Evolutionary conservation across 768 basidiomycete species (phyloP), one percentile per base, ranked within the genome.

Genomic region (Russula brevipes): DNA sequence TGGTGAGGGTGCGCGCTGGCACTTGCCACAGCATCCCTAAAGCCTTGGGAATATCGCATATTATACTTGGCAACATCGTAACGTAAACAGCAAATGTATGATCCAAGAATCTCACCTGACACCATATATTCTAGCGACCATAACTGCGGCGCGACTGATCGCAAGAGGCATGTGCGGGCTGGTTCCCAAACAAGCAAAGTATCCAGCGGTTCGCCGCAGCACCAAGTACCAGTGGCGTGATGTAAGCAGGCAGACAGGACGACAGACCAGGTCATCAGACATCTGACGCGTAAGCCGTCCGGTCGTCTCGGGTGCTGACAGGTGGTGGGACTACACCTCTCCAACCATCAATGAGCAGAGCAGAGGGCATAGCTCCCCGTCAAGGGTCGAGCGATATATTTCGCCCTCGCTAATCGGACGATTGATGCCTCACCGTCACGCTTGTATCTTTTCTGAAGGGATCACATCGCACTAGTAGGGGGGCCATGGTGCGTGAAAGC

Each of bases 241-340:
- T 41, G 31, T 17, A 45, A 14, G 4, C 42, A 33, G 54, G n/a
- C n/a, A 19, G 42, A 36, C n/a, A 33, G 19, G 54, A 45, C 42
- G n/a, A 11, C 10, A 57, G 55, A 45, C 33, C 33, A n/a, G n/a
- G 31, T 24, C 30, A 5, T 19, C 33, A 45, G n/a, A 11, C 9
- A 24, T 30, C 24, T 12, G 30, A 24, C 24, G 24, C 24, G 24
- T 24, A 24, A 24, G 24, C 24, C 24, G 30, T 52, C 62, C 62
- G 62, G 39, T 35, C 38, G 16, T 44, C 45, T 49, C 62, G 62
- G 57, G 46, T 33, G 62, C 46, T 63, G 62, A 63, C 62, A 53
- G 24, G 24, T 24, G 14, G 53, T 49, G 10, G 31, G 44, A 5
- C n/a, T 35, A 36, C 35, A 19, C 24, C 47, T 39, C 24, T 24